Conservation (phyloP, 2,329 filamentous ascomycete genomes). For the Fusarium equiseti region DNA sequence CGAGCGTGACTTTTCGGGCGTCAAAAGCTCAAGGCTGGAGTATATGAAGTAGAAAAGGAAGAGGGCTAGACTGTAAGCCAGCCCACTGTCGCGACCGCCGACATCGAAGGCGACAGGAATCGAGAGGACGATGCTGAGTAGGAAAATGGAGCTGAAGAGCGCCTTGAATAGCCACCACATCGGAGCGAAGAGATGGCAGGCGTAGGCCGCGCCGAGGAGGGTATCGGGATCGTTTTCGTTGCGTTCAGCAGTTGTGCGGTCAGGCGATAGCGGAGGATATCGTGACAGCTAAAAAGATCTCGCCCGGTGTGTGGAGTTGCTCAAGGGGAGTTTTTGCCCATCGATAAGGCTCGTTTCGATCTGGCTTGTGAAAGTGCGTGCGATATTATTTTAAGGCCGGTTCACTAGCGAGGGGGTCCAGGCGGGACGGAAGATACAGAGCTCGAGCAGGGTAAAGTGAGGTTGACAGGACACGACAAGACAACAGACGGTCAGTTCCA, state of each 20-base stretch:
- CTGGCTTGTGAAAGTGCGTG: conserved; percentile 32
- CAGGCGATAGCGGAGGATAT: conserved; percentile 19
- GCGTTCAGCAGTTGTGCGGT: conserved; percentile 30
- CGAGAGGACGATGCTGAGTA: conserved; percentile 92
- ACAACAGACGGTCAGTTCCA: conserved; percentile 23
- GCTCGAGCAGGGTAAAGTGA: not conserved
- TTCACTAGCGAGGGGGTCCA: conserved; percentile 22
- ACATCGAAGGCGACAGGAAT: conserved; percentile 99
- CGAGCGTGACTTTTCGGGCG: conserved; percentile 81
- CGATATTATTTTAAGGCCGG: conserved; percentile 30
- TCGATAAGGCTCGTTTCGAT: conserved; percentile 36
- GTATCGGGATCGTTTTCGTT: conserved; percentile 20
- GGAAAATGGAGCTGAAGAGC: conserved; percentile 84
- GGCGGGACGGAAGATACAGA: conserved; percentile 14
- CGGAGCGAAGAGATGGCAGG: conserved; percentile 53
- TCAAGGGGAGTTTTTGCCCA: conserved; percentile 37
- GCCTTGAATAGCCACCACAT: conserved; percentile 89
- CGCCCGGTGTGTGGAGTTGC: conserved; percentile 30
- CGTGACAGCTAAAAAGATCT: conserved; percentile 23
- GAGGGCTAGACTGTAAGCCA: conserved; percentile 91
- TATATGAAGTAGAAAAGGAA: conserved; percentile 92
- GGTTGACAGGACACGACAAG: conserved; percentile 21
- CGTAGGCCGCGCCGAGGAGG: conserved; percentile 47
- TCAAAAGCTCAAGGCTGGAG: conserved; percentile 82
- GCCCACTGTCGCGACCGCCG: conserved; percentile 90